These are phyloP conservation scores for Aspergillus ibericus DNA, from an alignment of 2,329 filamentous ascomycete species.

Conservation along the genomic window DNA sequence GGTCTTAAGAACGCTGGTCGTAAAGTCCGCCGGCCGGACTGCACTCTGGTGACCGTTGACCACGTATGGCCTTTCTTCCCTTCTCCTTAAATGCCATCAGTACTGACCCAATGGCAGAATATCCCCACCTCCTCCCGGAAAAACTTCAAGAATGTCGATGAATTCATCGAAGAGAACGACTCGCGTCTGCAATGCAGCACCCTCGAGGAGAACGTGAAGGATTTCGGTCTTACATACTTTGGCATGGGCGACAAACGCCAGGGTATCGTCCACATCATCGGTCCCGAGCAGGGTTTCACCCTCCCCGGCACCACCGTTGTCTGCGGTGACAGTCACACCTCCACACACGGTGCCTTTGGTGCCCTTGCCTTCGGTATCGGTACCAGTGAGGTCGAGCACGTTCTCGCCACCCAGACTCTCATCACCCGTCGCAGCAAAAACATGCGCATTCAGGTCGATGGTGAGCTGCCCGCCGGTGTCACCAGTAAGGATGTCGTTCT, in stretches of 20 bases:
- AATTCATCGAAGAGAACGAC: constrained; percentile 93
- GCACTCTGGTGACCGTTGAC: constrained; percentile 93
- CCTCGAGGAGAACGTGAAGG: constrained; percentile 94
- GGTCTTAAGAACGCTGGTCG: constrained; percentile 86
- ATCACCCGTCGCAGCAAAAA: constrained; percentile 97
- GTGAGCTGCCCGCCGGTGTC: constrained; percentile 83
- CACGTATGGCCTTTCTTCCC: constrained; percentile 64
- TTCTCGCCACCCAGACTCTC: constrained; percentile 91
- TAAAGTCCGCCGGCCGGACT: constrained; percentile 88
- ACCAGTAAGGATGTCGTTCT: constrained; percentile 95
- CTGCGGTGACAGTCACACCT: constrained; percentile 97
- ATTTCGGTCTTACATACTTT: constrained; percentile 96
- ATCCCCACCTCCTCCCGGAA: constrained; percentile 89
- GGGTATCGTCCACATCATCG: constrained; percentile 97
- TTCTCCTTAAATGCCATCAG: not conserved
- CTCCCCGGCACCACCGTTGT: constrained; percentile 95
- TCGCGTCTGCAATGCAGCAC: constrained; percentile 92
- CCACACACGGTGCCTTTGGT: constrained; percentile 95
- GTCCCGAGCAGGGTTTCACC: constrained; percentile 97
- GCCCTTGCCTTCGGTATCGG: constrained; percentile 95
- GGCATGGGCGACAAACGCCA: constrained; percentile 94
- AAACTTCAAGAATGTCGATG: constrained; percentile 86
- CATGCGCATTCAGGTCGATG: constrained; percentile 95
- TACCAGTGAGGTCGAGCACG: constrained; percentile 97
- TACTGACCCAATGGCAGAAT: constrained; percentile 59